These are phyloP conservation scores for Vitis labrusca DNA, from an alignment of 164 flowering plant genomes.

Conservation along the genomic window DNA sequence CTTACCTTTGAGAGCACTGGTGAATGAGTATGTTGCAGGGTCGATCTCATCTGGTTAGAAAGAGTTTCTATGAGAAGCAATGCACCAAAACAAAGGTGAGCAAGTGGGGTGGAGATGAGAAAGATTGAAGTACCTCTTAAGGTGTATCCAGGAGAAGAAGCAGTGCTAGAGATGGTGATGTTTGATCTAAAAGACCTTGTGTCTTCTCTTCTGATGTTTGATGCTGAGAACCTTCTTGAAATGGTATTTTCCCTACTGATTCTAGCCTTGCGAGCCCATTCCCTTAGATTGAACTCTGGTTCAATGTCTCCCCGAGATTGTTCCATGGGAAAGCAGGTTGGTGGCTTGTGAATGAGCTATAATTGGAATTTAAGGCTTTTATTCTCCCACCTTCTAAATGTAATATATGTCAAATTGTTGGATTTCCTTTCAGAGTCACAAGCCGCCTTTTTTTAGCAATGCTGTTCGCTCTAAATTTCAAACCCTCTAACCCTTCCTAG, in stretches of 20 bases:
- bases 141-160: conserved; percentile 85
- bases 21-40: conserved; percentile 81
- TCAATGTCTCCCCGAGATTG: conserved; percentile 29
- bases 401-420: too few relatives aligned
- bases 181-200: conserved; percentile 62
- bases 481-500: too few relatives aligned
- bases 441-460: too few relatives aligned
- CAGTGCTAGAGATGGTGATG: conserved; percentile 71
- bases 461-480: too few relatives aligned
- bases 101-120: neutral
- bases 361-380: neutral
- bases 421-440: too few relatives aligned
- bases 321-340: conserved; percentile 23
- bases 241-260: conserved; percentile 56
- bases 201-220: conserved; percentile 67
- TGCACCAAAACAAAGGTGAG: neutral
- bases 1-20: conserved; percentile 75
- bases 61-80: neutral
- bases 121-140: conserved; percentile 43
- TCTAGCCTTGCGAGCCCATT: conserved; percentile 55
- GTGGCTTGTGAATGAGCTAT: conserved; percentile 1
- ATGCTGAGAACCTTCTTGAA: conserved; percentile 69
- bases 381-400: neutral
- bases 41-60: conserved; percentile 63
- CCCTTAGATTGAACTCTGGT: conserved; percentile 52